Conservation (phyloP, 805 yeast genomes). For the Geotrichum ghanense region DNA sequence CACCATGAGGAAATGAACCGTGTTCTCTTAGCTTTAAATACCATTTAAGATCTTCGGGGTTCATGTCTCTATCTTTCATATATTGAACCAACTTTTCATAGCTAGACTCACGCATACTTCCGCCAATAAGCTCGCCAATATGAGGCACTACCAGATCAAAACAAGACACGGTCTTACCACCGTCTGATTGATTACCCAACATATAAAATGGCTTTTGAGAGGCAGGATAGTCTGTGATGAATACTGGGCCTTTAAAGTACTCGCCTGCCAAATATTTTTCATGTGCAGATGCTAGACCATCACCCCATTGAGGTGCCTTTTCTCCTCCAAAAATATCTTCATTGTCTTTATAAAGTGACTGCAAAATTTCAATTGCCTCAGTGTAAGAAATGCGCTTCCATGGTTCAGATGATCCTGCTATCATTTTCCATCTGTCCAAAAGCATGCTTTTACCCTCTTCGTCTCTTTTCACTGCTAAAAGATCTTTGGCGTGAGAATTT, state of each 20-base stretch:
- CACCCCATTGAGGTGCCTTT: slow-evolving; percentile 43
- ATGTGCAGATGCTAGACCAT: slow-evolving; percentile 66
- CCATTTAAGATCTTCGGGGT: slow-evolving; percentile 55
- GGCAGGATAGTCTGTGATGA: slow-evolving; percentile 80
- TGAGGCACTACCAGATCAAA: slow-evolving; percentile 84
- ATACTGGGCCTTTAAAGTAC: slow-evolving; percentile 58
- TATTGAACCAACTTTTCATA: slow-evolving; percentile 35
- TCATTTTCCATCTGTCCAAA: slow-evolving; percentile 45
- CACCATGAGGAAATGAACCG: slow-evolving; percentile 91
- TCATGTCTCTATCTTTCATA: slow-evolving; percentile 47
- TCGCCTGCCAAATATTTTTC: slow-evolving; percentile 78
- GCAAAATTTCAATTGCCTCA: slow-evolving; percentile 54
- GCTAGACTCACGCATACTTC: slow-evolving; percentile 78
- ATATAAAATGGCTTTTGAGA: slow-evolving; percentile 83
- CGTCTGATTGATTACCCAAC: slow-evolving; percentile 34
- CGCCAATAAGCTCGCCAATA: slow-evolving; percentile 90
- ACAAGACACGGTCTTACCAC: slow-evolving; percentile 62
- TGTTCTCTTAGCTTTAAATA: slow-evolving; percentile 59
- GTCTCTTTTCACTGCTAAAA: slow-evolving; percentile 22
- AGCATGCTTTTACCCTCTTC: slow-evolving; percentile 29
- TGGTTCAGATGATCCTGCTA: slow-evolving; percentile 27
- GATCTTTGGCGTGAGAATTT: slow-evolving; percentile 15
- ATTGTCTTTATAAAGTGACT: slow-evolving; percentile 9
- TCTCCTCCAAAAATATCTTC: slow-evolving; percentile 14
- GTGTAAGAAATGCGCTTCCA: slow-evolving; percentile 72